phyloP scores from a whole-genome alignment of 306 rosid species.

The Nissolia schottii region DNA sequence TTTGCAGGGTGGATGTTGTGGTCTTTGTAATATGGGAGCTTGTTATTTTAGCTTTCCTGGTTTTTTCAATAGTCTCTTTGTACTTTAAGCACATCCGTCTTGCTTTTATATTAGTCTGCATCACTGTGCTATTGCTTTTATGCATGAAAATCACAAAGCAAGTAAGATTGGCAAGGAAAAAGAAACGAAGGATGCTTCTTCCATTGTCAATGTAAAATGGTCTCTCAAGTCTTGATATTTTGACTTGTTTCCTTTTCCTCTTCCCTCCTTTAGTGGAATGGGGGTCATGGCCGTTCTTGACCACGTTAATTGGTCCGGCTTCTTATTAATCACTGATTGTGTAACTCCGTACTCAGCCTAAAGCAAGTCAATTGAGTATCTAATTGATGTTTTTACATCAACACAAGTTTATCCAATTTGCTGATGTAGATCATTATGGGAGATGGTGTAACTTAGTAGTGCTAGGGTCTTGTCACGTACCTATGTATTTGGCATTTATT shows the following conservation, averaged over 20 bases:
- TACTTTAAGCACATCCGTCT: slow-evolving; percentile 86
- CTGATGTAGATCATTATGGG: slow-evolving; percentile 23
- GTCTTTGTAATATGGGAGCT: slow-evolving; percentile 97
- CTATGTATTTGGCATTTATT: slow-evolving; percentile 23
- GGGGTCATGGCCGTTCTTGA: slow-evolving; percentile 22
- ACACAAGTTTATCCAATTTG: slow-evolving; percentile 28
- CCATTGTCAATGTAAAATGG: slow-evolving; percentile 85
- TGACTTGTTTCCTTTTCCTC: slow-evolving; percentile 21
- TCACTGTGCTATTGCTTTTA: slow-evolving; percentile 73
- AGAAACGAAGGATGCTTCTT: slow-evolving; percentile 99
- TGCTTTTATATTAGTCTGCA: slow-evolving; percentile 67
- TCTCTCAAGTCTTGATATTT: slow-evolving; percentile 25
- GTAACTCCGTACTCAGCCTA: slow-evolving; percentile 31
- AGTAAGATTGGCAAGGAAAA: slow-evolving; percentile 90
- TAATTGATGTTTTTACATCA: slow-evolving; percentile 20
- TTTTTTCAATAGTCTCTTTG: slow-evolving; percentile 83
- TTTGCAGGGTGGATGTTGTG: slow-evolving; percentile 98
- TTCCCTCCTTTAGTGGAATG: slow-evolving; percentile 17
- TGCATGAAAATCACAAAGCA: slow-evolving; percentile 97
- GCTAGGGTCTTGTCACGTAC: slow-evolving; percentile 15
- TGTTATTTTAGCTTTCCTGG: slow-evolving; percentile 85
- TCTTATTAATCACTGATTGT: slow-evolving; percentile 24
- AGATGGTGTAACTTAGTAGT: slow-evolving; percentile 24
- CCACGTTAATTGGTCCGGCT: slow-evolving; percentile 15
- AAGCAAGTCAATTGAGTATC: slow-evolving; percentile 32